A percentile compares a stretch with the other conserved stretches of the same genome.
phyloP scores from a whole-genome alignment of 345 rosid genomes.

The Isatis tinctoria region DNA sequence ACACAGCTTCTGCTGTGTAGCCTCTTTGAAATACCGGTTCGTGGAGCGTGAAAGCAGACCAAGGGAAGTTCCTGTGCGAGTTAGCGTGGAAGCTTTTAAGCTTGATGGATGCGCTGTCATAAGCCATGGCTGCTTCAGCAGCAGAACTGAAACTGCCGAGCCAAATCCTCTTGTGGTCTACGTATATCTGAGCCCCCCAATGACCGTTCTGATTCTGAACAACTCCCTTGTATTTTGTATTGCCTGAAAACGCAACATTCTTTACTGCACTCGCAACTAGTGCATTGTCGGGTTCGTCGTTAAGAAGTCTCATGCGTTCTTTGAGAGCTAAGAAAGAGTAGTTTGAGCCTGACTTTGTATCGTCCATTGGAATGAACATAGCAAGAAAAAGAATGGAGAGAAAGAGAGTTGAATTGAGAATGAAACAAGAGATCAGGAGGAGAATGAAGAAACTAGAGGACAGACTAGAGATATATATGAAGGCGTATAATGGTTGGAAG shows the following conservation, averaged over 20 bases:
- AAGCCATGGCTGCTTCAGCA: constrained; percentile 53
- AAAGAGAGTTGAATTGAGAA: too few relatives aligned
- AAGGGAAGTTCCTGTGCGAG: constrained; percentile 49
- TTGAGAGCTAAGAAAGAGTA: constrained; percentile 2
- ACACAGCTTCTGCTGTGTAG: constrained; percentile 32
- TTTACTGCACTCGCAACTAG: neutral
- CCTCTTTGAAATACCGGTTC: constrained; percentile 44
- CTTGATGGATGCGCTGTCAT: constrained; percentile 52
- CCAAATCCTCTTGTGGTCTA: constrained; percentile 28
- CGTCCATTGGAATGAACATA: too few relatives aligned
- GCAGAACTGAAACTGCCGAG: constrained; percentile 58
- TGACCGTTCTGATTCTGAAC: constrained; percentile 44
- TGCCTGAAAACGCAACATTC: neutral
- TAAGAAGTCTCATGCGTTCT: neutral
- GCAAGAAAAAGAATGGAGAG: too few relatives aligned
- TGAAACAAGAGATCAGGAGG: too few relatives aligned
- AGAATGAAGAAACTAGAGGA: too few relatives aligned
- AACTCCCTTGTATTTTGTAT: constrained; percentile 40
- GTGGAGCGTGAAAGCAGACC: constrained; percentile 36
- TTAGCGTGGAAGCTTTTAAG: constrained; percentile 35
- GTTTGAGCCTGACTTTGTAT: neutral
- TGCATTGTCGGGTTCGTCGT: neutral
- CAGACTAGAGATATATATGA: too few relatives aligned
- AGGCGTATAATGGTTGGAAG: too few relatives aligned
- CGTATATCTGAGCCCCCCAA: constrained; percentile 64